Evolutionary conservation across 306 rosid genomes (phyloP).

Genomic region (Hylodesmum podocarpum): DNA sequence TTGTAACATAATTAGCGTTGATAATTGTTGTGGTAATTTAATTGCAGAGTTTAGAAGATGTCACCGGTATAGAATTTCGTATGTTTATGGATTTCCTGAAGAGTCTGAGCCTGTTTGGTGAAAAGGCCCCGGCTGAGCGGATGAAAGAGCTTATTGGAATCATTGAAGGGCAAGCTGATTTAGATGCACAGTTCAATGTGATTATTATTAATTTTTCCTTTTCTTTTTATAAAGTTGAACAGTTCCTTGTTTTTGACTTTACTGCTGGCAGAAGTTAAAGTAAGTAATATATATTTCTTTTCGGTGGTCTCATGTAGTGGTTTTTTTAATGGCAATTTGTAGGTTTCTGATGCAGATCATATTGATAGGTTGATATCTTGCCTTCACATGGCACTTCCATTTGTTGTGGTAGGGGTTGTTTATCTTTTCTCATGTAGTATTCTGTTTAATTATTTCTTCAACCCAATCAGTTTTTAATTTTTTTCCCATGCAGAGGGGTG

Average conservation of each 20-base stretch:
- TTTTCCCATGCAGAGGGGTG: conserved; percentile 73
- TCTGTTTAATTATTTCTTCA: conserved; percentile 8
- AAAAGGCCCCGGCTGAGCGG: conserved; percentile 78
- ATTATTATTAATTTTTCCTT: conserved; percentile 24
- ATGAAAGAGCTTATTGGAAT: conserved; percentile 90
- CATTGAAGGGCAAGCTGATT: conserved; percentile 96
- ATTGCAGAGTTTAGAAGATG: conserved; percentile 85
- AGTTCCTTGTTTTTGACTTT: neutral
- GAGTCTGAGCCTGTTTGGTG: conserved; percentile 84
- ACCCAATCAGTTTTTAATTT: neutral
- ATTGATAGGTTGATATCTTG: conserved; percentile 93
- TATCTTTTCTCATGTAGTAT: neutral
- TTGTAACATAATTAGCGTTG: conserved; percentile 14
- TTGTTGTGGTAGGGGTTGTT: conserved; percentile 71
- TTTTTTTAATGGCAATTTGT: conserved; percentile 35
- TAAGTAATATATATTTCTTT: neutral
- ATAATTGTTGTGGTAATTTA: conserved; percentile 39
- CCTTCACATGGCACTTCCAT: conserved; percentile 89
- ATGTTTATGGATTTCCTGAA: conserved; percentile 92
- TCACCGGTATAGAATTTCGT: conserved; percentile 83
- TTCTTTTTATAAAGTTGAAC: neutral
- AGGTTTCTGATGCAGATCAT: conserved; percentile 92
- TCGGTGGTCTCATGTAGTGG: conserved; percentile 15
- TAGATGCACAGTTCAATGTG: conserved; percentile 82
- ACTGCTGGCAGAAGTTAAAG: neutral